phyloP scores from a whole-genome alignment of 805 yeast species.

The Spathaspora boniae region DNA sequence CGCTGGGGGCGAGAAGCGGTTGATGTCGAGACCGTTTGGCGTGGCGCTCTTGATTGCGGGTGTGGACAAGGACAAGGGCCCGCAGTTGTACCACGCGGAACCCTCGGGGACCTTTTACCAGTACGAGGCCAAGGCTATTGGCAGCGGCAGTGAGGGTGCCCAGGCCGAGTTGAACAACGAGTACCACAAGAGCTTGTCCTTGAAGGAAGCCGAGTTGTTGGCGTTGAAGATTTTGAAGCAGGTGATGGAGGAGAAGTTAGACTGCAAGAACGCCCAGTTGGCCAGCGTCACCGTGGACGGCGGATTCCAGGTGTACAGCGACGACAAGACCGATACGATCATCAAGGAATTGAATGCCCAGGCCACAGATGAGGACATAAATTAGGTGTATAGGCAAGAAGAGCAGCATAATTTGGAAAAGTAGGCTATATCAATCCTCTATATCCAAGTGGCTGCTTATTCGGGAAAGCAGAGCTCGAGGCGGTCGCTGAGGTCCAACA shows the following conservation, averaged over 20 bases:
- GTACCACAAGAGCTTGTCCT: slow-evolving; percentile 86
- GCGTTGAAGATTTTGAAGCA: slow-evolving; percentile 88
- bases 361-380: slow-evolving; percentile 41
- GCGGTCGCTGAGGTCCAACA: slow-evolving; percentile 40
- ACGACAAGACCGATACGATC: slow-evolving; percentile 76
- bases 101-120: slow-evolving; percentile 98
- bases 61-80: slow-evolving; percentile 86
- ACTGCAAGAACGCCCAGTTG: slow-evolving; percentile 90
- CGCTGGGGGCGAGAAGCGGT: slow-evolving; percentile 89
- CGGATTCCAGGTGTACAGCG: slow-evolving; percentile 83
- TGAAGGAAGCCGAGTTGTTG: slow-evolving; percentile 88
- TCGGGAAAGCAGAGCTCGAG: slow-evolving; percentile 37
- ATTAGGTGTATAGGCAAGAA: background rate
- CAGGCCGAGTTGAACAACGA: slow-evolving; percentile 96
- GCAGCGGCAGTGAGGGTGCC: slow-evolving; percentile 98
- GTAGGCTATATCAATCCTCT: slow-evolving; percentile 1
- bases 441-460: slow-evolving; percentile 4
- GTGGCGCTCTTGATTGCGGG: slow-evolving; percentile 97
- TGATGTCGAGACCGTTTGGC: slow-evolving; percentile 98
- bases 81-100: slow-evolving; percentile 97
- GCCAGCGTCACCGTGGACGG: slow-evolving; percentile 84
- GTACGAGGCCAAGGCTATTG: slow-evolving; percentile 98
- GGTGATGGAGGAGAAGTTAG: slow-evolving; percentile 98
- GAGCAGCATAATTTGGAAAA: slow-evolving; percentile 4
- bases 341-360: slow-evolving; percentile 75